A percentile compares a stretch with the other conserved stretches of the same genome.
Evolutionary conservation across 106 monocot species (phyloP).

Genomic region (Phalaenopsis aphrodite): DNA sequence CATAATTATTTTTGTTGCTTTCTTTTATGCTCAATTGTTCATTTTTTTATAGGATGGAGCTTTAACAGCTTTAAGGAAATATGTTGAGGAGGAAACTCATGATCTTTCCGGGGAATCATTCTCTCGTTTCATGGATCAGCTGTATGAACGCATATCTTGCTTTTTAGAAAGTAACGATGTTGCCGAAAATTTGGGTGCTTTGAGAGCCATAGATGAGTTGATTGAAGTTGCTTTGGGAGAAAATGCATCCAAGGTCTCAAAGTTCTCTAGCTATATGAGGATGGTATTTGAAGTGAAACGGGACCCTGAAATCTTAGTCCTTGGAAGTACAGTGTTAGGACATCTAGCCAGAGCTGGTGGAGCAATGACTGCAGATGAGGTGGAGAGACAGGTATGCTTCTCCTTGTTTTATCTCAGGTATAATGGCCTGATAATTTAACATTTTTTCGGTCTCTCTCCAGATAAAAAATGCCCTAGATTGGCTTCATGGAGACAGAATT

Average conservation of each 20-base stretch:
- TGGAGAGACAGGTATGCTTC: conserved; percentile 48
- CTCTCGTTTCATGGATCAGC: conserved; percentile 92
- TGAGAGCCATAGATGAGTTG: conserved; percentile 85
- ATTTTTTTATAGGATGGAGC: conserved; percentile 41
- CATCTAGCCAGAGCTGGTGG: conserved; percentile 95
- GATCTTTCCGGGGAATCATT: conserved; percentile 82
- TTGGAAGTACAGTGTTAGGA: conserved; percentile 81
- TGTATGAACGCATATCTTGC: conserved; percentile 67
- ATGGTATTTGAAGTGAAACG: conserved; percentile 82
- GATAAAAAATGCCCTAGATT: conserved; percentile 91
- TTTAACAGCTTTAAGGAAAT: conserved; percentile 40
- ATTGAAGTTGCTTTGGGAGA: conserved; percentile 79
- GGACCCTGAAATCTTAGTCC: conserved; percentile 70
- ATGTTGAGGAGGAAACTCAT: conserved; percentile 77
- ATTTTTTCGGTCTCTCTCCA: conserved; percentile 12
- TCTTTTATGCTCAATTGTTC: neutral
- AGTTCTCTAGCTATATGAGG: conserved; percentile 73
- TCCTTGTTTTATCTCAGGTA: conserved; percentile 2
- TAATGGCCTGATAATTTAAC: neutral
- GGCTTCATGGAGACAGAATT: conserved; percentile 82
- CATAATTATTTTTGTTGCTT: neutral
- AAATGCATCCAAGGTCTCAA: conserved; percentile 88
- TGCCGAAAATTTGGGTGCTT: conserved; percentile 72
- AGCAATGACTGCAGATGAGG: conserved; percentile 97
- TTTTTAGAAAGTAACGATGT: conserved; percentile 75